Conservation (phyloP, 2,329 filamentous ascomycete genomes). For the Pseudogymnoascus sp. region DNA sequence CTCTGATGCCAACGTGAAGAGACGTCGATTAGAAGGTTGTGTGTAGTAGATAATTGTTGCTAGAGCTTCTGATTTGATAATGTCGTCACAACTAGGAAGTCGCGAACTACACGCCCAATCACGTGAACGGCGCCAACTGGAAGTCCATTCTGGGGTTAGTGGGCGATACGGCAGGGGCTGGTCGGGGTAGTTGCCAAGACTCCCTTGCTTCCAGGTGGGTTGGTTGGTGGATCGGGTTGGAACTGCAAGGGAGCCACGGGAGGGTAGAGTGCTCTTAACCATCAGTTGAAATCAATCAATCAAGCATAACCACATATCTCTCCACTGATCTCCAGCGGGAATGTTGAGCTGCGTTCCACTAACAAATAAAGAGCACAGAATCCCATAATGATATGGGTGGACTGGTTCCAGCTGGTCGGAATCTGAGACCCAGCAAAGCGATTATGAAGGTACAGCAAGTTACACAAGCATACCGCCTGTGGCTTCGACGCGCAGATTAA, state of each 20-base stretch:
- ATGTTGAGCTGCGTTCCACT: not conserved
- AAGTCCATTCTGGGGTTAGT: not conserved
- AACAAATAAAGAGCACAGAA: not conserved
- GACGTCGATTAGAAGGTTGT: not conserved
- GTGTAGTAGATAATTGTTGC: not conserved
- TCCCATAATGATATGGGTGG: not conserved
- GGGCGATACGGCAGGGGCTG: not conserved
- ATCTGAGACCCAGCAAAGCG: not conserved
- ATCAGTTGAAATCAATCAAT: not conserved
- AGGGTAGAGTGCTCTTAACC: not conserved
- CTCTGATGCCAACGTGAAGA: not conserved
- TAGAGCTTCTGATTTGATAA: not conserved
- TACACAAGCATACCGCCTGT: not conserved
- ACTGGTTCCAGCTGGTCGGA: not conserved
- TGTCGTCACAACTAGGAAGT: constrained; percentile 4
- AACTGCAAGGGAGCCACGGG: not conserved
- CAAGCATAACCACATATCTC: constrained; percentile 1
- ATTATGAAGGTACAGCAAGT: not conserved
- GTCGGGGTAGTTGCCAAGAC: not conserved
- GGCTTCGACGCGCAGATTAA: not conserved
- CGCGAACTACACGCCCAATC: not conserved
- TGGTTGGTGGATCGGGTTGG: not conserved
- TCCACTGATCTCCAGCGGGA: not conserved
- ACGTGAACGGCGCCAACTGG: not conserved
- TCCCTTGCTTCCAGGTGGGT: not conserved